These are phyloP conservation scores for Anisodus acutangulus DNA, from an alignment of 257 asterid species.

Conservation along the genomic window DNA sequence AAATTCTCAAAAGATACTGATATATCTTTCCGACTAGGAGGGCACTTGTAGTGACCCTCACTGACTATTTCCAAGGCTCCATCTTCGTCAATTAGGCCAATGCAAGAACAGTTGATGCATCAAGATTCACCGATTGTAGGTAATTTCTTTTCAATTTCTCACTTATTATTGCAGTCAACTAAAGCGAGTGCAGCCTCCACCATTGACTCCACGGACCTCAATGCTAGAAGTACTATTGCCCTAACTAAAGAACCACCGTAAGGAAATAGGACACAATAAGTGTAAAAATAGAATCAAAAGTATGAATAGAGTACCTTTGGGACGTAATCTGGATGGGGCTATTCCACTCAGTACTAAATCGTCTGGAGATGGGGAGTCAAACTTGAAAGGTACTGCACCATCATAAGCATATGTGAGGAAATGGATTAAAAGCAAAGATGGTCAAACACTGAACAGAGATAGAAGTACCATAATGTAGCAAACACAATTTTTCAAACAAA, in stretches of 20 bases:
- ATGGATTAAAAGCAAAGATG: slow-evolving; percentile 37
- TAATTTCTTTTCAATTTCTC: background rate
- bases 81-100: slow-evolving; percentile 27
- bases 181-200: slow-evolving; percentile 7
- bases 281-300: slow-evolving; percentile 4
- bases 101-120: background rate
- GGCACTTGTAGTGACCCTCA: slow-evolving; percentile 25
- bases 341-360: slow-evolving; percentile 70
- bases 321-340: slow-evolving; percentile 52
- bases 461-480: slow-evolving; percentile 18
- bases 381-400: slow-evolving; percentile 85
- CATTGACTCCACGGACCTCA: background rate
- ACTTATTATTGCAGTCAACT: background rate
- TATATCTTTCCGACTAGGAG: background rate
- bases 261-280: background rate
- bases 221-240: background rate
- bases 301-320: slow-evolving; percentile 55
- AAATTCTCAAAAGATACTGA: background rate
- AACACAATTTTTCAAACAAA: slow-evolving; percentile 31
- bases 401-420: slow-evolving; percentile 41
- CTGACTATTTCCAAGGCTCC: slow-evolving; percentile 26
- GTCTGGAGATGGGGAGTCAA: slow-evolving; percentile 83
- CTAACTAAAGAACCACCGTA: slow-evolving; percentile 11
- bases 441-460: slow-evolving; percentile 28
- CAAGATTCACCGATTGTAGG: background rate